phyloP scores from a whole-genome alignment of 2,329 filamentous ascomycete species.

The Volutella citrinella region DNA sequence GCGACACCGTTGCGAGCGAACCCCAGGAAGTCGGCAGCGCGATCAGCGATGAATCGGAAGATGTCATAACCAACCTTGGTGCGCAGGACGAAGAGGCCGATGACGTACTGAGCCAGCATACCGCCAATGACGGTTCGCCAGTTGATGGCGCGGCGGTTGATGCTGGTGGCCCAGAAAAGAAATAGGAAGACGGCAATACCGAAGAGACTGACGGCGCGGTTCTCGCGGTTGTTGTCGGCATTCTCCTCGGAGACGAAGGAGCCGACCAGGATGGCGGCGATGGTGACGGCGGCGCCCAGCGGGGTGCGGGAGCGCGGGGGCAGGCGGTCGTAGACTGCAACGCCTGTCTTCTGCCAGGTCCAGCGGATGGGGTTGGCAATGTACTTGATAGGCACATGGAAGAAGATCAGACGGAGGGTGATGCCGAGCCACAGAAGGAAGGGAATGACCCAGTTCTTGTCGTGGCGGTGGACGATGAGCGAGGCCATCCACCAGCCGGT shows the following conservation, averaged over 20 bases:
- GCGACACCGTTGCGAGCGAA: conserved; percentile 70
- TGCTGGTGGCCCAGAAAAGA: conserved; percentile 68
- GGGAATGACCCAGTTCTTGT: conserved; percentile 78
- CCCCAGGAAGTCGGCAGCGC: conserved; percentile 70
- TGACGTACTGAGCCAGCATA: conserved; percentile 83
- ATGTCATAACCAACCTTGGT: conserved; percentile 82
- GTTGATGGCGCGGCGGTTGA: conserved; percentile 59
- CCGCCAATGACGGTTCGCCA: conserved; percentile 85
- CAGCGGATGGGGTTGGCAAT: conserved; percentile 64
- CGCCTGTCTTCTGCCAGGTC: conserved; percentile 64
- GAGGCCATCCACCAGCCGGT: conserved; percentile 74
- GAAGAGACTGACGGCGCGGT: conserved; percentile 78
- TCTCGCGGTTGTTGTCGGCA: conserved; percentile 72
- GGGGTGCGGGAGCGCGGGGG: conserved; percentile 65
- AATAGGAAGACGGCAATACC: conserved; percentile 71
- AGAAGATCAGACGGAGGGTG: conserved; percentile 69
- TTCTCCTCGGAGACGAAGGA: conserved; percentile 71
- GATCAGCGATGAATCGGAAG: conserved; percentile 80
- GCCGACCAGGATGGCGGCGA: conserved; percentile 73
- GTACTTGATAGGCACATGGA: conserved; percentile 67
- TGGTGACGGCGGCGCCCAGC: conserved; percentile 59
- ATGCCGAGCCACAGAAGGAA: conserved; percentile 79
- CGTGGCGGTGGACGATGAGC: conserved; percentile 67
- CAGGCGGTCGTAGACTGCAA: conserved; percentile 56
- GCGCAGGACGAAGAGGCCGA: conserved; percentile 84